Evolutionary conservation across 179 eudicot genomes (phyloP), one percentile per base, ranked within the genome.

Genomic region (Dionaea muscipula): DNA sequence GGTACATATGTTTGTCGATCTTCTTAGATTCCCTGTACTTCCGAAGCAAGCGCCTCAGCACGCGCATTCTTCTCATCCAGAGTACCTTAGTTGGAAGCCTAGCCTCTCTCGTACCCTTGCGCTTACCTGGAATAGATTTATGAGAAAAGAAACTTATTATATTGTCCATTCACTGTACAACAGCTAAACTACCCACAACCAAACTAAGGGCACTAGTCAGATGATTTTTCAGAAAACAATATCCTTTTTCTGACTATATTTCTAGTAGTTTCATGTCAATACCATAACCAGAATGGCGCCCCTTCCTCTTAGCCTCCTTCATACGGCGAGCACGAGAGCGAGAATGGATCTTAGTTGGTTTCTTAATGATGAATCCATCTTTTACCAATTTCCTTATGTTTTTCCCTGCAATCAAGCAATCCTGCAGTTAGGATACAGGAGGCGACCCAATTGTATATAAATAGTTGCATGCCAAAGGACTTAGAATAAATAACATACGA

Each of bases 241-340:
- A 27, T n/a, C n/a, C n/a, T n/a, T n/a, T n/a, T n/a, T n/a, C n/a
- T n/a, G n/a, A n/a, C n/a, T 38, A 12, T 2, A 18, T 22, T 22
- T 41, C 3, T 1, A 27, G 1, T 26, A 17, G 19, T 12, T 18
- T 12, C 36, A 47, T 17, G 33, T 26, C 36, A 43, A 48, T 62
- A 75, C 79, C 79, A 57, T 76, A 73, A 63, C 81, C 81, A 62
- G 81, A 67, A 49, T 76, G 81, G 23, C 81, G 74, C 5, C 81
- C 81, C 78, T 76, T 76, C 40, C 78, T 68, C 64, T 76, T 76
- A 27, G 62, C 62, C 26, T 58, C 62, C 53, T 58, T 58, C 62
- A 47, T 58, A n/a, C 78, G 51, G n/a, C 77, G 77, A 22, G 81
- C 81, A 20, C 81, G 81, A 37, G 81, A 72, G 8, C 75, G 69